These are phyloP conservation scores for Jaltomata sinuosa DNA, from an alignment of 257 asterid species.

Conservation along the genomic window DNA sequence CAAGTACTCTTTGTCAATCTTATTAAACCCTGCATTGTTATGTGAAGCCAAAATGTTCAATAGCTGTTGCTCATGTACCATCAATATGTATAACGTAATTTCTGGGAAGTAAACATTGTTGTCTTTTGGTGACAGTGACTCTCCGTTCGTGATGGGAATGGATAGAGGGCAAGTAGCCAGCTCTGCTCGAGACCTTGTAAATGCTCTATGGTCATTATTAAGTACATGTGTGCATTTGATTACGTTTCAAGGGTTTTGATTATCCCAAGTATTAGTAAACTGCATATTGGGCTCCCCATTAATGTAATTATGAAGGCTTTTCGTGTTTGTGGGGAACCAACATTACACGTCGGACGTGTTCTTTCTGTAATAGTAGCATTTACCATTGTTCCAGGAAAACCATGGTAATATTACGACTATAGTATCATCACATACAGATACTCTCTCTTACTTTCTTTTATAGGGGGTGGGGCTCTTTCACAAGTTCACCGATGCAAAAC, in stretches of 20 bases:
- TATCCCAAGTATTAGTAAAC: background rate
- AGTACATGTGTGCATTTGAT: background rate
- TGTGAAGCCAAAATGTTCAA: background rate
- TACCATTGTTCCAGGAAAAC: background rate
- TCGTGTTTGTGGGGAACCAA: background rate
- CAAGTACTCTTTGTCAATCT: background rate
- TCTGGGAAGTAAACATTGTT: background rate
- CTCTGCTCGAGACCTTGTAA: background rate
- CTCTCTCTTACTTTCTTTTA: no score
- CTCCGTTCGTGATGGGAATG: background rate
- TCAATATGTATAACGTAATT: background rate
- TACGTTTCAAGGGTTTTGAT: background rate
- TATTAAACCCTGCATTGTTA: background rate
- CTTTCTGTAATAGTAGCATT: background rate
- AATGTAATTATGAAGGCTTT: background rate
- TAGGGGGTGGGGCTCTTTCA: no score
- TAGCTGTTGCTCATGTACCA: background rate
- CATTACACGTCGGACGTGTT: background rate
- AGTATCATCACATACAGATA: background rate
- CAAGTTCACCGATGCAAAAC: background rate
- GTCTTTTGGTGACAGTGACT: background rate
- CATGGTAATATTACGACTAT: background rate
- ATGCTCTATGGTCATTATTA: background rate
- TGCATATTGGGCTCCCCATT: background rate
- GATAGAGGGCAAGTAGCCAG: background rate